These are phyloP conservation scores for Pythium myriotylum DNA, from an alignment of 352 stramenopile genomes.

Conservation along the genomic window DNA sequence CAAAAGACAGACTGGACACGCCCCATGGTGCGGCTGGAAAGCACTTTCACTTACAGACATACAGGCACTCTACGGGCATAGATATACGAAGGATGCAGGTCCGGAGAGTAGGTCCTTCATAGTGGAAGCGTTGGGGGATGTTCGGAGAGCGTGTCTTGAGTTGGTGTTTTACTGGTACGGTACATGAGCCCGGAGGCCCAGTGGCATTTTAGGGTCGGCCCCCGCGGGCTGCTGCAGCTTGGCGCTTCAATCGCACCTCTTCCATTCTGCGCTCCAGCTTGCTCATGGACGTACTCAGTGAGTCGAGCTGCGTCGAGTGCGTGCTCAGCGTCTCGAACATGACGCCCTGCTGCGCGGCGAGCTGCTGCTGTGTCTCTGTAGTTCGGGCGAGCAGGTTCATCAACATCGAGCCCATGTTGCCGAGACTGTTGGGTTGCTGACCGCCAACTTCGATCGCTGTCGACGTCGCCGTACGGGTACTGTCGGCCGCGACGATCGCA, in stretches of 20 bases:
- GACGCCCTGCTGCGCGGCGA: slow-evolving; percentile 81
- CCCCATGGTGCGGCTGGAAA: neutral
- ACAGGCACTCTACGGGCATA: slow-evolving; percentile 29
- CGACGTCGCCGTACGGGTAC: slow-evolving; percentile 52
- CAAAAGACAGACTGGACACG: slow-evolving; percentile 1
- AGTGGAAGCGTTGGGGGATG: neutral
- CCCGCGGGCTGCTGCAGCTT: slow-evolving; percentile 11
- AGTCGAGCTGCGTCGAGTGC: slow-evolving; percentile 81
- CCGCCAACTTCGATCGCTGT: slow-evolving; percentile 69
- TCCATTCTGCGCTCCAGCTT: slow-evolving; percentile 80
- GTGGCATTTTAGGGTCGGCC: slow-evolving; percentile 3
- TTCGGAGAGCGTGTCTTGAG: neutral
- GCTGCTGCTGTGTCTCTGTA: slow-evolving; percentile 86
- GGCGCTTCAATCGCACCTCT: slow-evolving; percentile 69
- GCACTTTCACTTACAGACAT: slow-evolving; percentile 27
- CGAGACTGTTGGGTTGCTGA: slow-evolving; percentile 60
- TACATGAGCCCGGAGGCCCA: neutral
- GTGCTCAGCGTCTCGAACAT: slow-evolving; percentile 89
- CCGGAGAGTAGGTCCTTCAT: slow-evolving; percentile 19
- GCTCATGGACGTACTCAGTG: slow-evolving; percentile 70
- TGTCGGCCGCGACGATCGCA: slow-evolving; percentile 44
- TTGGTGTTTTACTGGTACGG: slow-evolving; percentile 17
- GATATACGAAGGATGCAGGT: slow-evolving; percentile 29
- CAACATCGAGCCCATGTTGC: slow-evolving; percentile 89
- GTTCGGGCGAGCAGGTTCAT: slow-evolving; percentile 86